Percentiles rank a stretch among this genome's conserved stretches.
These are phyloP conservation scores for Harrya chromipes DNA, from an alignment of 768 basidiomycete genomes.

Conservation along the genomic window DNA sequence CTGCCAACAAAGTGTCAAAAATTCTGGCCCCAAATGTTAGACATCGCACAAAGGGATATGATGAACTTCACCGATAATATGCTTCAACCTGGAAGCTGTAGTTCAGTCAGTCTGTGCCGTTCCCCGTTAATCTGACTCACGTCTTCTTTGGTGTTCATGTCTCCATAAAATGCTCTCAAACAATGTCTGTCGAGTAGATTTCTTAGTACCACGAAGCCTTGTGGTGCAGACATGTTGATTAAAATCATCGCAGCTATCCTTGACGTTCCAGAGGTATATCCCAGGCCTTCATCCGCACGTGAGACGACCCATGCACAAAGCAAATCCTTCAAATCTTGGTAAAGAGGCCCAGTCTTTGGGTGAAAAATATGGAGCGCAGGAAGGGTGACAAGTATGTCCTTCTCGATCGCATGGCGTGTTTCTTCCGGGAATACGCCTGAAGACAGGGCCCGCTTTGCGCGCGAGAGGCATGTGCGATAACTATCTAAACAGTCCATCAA, in stretches of 20 bases:
- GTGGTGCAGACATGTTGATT: constrained; percentile 72
- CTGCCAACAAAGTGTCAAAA: constrained; percentile 88
- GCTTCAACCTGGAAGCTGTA: constrained; percentile 66
- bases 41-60: neutral
- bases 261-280: constrained; percentile 66
- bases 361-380: constrained; percentile 81
- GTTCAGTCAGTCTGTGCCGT: constrained; percentile 28
- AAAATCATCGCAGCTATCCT: constrained; percentile 85
- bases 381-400: constrained; percentile 71
- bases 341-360: constrained; percentile 71
- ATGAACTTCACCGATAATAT: constrained; percentile 68
- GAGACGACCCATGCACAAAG: constrained; percentile 86
- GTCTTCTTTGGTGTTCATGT: constrained; percentile 65
- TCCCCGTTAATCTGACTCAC: constrained; percentile 45
- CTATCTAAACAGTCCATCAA: constrained; percentile 42
- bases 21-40: constrained; percentile 49
- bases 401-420: constrained; percentile 61
- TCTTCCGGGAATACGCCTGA: constrained; percentile 64
- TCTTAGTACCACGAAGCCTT: constrained; percentile 79
- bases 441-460: constrained; percentile 68
- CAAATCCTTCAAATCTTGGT: constrained; percentile 79
- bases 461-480: constrained; percentile 64
- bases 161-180: constrained; percentile 81
- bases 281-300: constrained; percentile 77
- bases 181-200: constrained; percentile 86